Evolutionary conservation across 1,139 yeast species (phyloP), one percentile per base, ranked within the genome.

Genomic region (Yamadazyma taylorii): DNA sequence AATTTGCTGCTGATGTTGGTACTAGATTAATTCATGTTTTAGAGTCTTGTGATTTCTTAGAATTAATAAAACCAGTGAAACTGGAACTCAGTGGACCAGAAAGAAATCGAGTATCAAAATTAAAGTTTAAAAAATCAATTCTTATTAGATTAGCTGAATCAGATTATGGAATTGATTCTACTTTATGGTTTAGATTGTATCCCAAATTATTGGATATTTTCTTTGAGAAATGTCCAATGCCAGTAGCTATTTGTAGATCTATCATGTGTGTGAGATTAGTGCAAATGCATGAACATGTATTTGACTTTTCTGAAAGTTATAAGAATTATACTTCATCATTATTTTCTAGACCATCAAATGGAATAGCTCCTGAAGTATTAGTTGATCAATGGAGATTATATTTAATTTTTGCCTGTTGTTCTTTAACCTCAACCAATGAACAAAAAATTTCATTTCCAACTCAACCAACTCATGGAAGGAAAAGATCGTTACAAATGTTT

Each of bases 151-250:
- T 92, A 11, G 96, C 96, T 0, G 96, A 87, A 50, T 85, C 96
- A 2, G 96, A 86, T 44, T 85, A 89, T 53, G 97, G 97, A 2
- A 90, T 92, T 8, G 98, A 94, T 58, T 82, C 95, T 1, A 96
- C 98, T 0, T 66, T 94, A 17, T 94, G 98, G 98, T 83, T 90
- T 50, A 76, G 95, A 47, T 75, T 85, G 1, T 90, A 85, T 52
- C 97, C 97, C 1, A 77, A 75, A 32, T 64, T 94, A 4, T 64
- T 92, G 33, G 80, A 76, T 30, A 71, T 80, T 2, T 79, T 94
- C 45, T 89, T 87, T 48, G 88, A 81, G 42, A 75, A 73, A 37
- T 90, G 95, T 53, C 97, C 98, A 0, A 83, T 92, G 58, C 94
- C 96, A 0, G 89, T 92, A 55, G 98, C 97, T 0, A 70, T 92